These are phyloP conservation scores for Penicillium brevicompactum DNA, from an alignment of 2,329 filamentous ascomycete genomes.

Conservation along the genomic window DNA sequence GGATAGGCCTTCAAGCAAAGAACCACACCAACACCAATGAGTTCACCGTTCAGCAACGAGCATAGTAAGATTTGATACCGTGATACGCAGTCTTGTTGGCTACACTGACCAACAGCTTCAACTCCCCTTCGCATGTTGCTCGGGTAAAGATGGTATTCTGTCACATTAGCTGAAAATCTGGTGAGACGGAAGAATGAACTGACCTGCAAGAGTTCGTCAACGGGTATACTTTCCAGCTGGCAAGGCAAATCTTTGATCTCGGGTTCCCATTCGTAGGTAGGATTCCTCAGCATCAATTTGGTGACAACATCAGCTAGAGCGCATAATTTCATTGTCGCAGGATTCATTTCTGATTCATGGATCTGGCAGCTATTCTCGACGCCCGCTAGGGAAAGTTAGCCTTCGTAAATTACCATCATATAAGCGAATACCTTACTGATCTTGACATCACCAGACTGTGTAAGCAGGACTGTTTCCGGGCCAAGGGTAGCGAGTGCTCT, in stretches of 20 bases:
- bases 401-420: neutral
- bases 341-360: conserved; percentile 5
- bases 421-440: neutral
- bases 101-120: too few species aligned
- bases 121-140: too few species aligned
- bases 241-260: conserved; percentile 5
- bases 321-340: conserved; percentile 10
- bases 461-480: conserved; percentile 7
- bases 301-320: conserved; percentile 12
- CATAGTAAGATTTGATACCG: too few species aligned
- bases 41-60: too few species aligned
- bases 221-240: neutral
- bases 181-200: neutral
- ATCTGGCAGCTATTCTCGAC: conserved; percentile 14
- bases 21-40: too few species aligned
- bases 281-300: conserved; percentile 4
- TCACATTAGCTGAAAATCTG: neutral
- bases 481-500: conserved; percentile 6
- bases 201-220: conserved; percentile 5
- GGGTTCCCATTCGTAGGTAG: conserved; percentile 3
- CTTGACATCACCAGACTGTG: conserved; percentile 8
- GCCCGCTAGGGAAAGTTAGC: conserved; percentile 1
- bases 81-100: too few species aligned
- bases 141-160: too few species aligned
- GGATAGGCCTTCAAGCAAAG: too few species aligned